Percentiles rank a stretch among this genome's conserved stretches.
Evolutionary conservation across 2,329 filamentous ascomycete species (phyloP).

Genomic region (Penicillium sp.): DNA sequence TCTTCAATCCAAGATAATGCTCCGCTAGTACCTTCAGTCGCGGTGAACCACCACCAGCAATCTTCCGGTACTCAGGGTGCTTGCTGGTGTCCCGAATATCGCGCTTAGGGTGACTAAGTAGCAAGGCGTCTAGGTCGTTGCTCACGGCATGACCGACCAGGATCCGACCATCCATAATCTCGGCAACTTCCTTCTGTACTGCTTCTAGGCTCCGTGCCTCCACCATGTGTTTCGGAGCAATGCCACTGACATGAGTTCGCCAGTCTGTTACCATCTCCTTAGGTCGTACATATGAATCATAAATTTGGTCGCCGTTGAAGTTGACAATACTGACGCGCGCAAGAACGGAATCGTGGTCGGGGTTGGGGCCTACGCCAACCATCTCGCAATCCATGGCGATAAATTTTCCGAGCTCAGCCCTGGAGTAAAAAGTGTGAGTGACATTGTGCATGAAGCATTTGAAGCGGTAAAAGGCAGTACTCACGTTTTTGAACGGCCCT

Average conservation of each 20-base stretch:
- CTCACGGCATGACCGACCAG: conserved; percentile 82
- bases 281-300: conserved; percentile 87
- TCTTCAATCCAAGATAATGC: conserved; percentile 59
- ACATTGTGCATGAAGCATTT: conserved; percentile 8
- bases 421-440: conserved; percentile 36
- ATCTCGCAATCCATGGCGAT: conserved; percentile 96
- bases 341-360: conserved; percentile 70
- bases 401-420: conserved; percentile 79
- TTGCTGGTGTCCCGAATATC: conserved; percentile 85
- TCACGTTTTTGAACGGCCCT: conserved; percentile 56
- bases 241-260: conserved; percentile 82
- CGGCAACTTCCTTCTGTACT: conserved; percentile 72
- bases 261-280: conserved; percentile 82
- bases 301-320: conserved; percentile 87
- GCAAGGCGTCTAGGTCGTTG: conserved; percentile 73
- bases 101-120: conserved; percentile 73
- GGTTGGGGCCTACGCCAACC: conserved; percentile 74
- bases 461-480: conserved; percentile 16
- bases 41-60: conserved; percentile 50
- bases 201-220: conserved; percentile 70
- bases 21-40: conserved; percentile 59
- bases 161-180: conserved; percentile 68
- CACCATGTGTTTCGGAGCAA: conserved; percentile 71
- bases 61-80: conserved; percentile 70
- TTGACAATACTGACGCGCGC: conserved; percentile 90